phyloP scores from a whole-genome alignment of 371 early-diverging fungal species.

The Mucor racemosus region DNA sequence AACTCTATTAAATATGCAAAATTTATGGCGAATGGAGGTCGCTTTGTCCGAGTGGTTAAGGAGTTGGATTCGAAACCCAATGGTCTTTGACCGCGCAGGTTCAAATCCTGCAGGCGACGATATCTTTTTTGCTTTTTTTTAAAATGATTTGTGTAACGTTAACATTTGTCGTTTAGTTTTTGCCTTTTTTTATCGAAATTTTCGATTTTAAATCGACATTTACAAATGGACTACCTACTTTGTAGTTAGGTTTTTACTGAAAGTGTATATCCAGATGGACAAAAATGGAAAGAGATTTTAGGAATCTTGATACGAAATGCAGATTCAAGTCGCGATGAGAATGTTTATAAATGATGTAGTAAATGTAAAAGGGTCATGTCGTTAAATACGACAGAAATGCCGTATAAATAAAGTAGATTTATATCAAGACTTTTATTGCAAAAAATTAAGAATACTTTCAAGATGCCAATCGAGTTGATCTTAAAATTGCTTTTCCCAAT shows the following conservation, averaged over 20 bases:
- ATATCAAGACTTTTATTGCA: too few species aligned
- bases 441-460: too few species aligned
- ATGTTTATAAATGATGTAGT: too few species aligned
- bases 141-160: background rate
- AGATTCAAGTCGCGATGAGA: background rate
- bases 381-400: too few species aligned
- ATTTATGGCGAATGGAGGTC: background rate
- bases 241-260: background rate
- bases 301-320: too few species aligned
- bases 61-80: slow-evolving; percentile 36
- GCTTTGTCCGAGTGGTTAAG: slow-evolving; percentile 37
- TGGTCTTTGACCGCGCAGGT: slow-evolving; percentile 40
- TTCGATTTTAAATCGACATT: background rate
- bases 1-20: too few species aligned
- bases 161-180: background rate
- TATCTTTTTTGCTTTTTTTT: slow-evolving; percentile 10
- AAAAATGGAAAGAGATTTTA: too few species aligned
- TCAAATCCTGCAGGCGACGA: slow-evolving; percentile 38
- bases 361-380: too few species aligned
- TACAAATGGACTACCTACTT: too few species aligned
- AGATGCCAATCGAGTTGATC: too few species aligned
- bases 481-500: too few species aligned
- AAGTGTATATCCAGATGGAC: background rate
- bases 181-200: background rate
- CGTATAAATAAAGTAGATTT: too few species aligned